These are phyloP conservation scores for Aphanoascus verrucosus DNA, from an alignment of 2,329 filamentous ascomycete species.

Conservation along the genomic window DNA sequence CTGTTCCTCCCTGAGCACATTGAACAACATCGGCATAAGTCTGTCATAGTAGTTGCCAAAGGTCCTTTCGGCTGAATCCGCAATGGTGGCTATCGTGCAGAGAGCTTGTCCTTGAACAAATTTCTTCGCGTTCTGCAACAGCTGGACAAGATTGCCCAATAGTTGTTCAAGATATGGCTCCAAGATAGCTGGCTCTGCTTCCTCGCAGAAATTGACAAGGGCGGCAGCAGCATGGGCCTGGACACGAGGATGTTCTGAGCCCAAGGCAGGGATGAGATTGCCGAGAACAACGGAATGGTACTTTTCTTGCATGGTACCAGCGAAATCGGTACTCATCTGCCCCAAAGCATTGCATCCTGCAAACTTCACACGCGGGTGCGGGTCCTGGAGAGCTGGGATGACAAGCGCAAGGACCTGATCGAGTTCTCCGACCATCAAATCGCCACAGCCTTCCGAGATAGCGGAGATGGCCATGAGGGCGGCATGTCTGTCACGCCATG, in stretches of 20 bases:
- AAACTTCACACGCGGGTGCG: slow-evolving; percentile 89
- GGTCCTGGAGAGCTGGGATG: slow-evolving; percentile 79
- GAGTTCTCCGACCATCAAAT: slow-evolving; percentile 89
- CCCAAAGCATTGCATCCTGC: slow-evolving; percentile 97
- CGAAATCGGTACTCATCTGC: slow-evolving; percentile 99
- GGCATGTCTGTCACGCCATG: slow-evolving; percentile 91
- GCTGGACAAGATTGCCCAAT: slow-evolving; percentile 70
- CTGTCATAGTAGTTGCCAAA: slow-evolving; percentile 94
- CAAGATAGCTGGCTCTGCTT: slow-evolving; percentile 82
- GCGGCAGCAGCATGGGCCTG: slow-evolving; percentile 97
- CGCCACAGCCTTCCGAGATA: slow-evolving; percentile 92
- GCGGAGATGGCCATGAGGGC: slow-evolving; percentile 98
- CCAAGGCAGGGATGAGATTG: slow-evolving; percentile 83
- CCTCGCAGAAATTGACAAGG: slow-evolving; percentile 97
- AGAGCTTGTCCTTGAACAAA: slow-evolving; percentile 97
- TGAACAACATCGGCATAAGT: slow-evolving; percentile 88
- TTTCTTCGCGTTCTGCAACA: slow-evolving; percentile 83
- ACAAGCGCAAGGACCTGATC: slow-evolving; percentile 90
- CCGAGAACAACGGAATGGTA: slow-evolving; percentile 80
- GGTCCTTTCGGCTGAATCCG: slow-evolving; percentile 91
- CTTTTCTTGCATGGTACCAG: slow-evolving; percentile 93
- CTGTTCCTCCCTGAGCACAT: slow-evolving; percentile 77
- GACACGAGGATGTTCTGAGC: slow-evolving; percentile 81
- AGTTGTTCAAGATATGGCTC: slow-evolving; percentile 89
- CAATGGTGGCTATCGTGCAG: slow-evolving; percentile 95